Percentiles rank a stretch among this genome's conserved stretches.
phyloP scores from a whole-genome alignment of 1,284 basidiomycete genomes.

The Puccinia horiana region DNA sequence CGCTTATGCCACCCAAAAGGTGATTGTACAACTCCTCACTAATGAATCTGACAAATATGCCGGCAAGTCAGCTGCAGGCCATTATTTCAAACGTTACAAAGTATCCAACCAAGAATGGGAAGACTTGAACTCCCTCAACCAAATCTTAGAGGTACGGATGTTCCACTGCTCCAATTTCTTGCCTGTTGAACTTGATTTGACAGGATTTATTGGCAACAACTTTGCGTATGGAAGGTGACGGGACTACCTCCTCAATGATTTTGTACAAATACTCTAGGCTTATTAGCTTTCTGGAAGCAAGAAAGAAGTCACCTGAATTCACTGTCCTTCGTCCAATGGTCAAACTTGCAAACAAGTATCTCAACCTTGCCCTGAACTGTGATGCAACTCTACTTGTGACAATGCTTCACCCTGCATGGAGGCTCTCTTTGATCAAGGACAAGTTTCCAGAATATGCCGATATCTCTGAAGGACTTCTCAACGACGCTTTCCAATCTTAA shows the following conservation, averaged over 20 bases:
- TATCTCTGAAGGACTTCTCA: background rate
- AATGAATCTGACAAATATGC: background rate
- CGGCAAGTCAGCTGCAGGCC: background rate
- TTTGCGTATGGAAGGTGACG: conserved; percentile 7
- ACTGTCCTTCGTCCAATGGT: background rate
- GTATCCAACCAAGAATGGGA: background rate
- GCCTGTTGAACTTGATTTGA: background rate
- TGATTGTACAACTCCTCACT: background rate
- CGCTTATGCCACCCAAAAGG: background rate
- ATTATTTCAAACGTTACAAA: background rate
- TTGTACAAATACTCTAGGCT: background rate
- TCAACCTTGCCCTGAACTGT: background rate
- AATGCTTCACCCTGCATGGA: background rate
- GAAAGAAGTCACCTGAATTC: background rate
- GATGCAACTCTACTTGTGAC: background rate
- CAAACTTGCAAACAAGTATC: background rate
- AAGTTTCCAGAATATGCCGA: background rate
- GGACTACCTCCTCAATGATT: background rate
- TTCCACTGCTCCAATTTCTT: no score
- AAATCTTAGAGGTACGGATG: background rate
- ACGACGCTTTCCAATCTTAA: background rate
- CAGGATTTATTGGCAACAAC: background rate
- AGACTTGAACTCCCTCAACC: background rate
- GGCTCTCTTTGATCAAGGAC: background rate
- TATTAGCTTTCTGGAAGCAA: background rate